phyloP scores from a whole-genome alignment of 257 asterid species.

The Osmanthus fragrans region DNA sequence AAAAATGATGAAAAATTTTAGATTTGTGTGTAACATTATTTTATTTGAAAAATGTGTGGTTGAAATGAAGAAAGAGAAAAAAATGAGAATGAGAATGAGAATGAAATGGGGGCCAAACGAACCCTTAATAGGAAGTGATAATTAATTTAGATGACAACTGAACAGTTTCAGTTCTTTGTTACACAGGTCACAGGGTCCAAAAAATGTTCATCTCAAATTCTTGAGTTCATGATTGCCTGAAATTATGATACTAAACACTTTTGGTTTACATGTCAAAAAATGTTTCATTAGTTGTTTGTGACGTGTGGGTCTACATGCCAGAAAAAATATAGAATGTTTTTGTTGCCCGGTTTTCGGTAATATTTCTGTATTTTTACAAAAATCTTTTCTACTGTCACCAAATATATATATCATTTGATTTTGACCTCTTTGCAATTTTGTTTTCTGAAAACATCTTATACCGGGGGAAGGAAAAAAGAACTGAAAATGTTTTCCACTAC shows the following conservation, averaged over 20 bases:
- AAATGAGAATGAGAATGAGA: no score
- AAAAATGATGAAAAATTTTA: no score
- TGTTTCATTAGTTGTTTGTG: background rate
- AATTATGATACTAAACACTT: background rate
- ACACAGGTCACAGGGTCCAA: background rate
- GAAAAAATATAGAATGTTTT: background rate
- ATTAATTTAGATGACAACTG: background rate
- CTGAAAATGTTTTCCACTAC: background rate
- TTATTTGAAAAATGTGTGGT: no score
- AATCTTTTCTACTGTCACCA: background rate
- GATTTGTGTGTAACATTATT: no score
- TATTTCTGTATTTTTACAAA: background rate
- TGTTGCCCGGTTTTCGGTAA: background rate
- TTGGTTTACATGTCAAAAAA: background rate
- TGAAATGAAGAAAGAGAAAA: no score
- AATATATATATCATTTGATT: background rate
- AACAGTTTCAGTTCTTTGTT: background rate
- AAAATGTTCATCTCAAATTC: background rate
- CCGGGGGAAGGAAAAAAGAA: background rate
- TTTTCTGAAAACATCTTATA: background rate
- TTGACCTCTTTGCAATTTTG: background rate
- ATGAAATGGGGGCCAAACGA: no score
- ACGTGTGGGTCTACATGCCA: background rate
- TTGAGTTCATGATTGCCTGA: background rate
- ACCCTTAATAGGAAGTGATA: background rate